A percentile compares a stretch with the other conserved stretches of the same genome.
These are phyloP conservation scores for Chlamydomonas incerta DNA, from an alignment of 139 green algal species.

Conservation along the genomic window DNA sequence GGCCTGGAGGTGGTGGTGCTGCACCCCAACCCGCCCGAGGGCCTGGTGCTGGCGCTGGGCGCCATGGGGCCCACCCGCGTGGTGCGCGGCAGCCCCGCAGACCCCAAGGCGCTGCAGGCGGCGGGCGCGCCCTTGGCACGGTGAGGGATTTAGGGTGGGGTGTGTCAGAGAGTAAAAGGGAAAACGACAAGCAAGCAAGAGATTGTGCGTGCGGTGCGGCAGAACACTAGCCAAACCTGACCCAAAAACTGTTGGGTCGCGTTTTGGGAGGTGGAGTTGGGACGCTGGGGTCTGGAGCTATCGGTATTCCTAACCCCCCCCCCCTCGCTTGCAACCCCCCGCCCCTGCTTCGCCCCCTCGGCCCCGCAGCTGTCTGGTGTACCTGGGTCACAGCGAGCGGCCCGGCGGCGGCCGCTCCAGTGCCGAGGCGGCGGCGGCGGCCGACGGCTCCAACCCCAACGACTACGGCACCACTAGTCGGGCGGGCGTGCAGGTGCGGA, in stretches of 20 bases:
- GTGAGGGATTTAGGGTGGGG: slow-evolving; percentile 6
- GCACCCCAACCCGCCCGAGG: slow-evolving; percentile 47
- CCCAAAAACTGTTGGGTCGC: too few relatives aligned
- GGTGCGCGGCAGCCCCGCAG: slow-evolving; percentile 63
- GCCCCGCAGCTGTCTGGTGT: slow-evolving; percentile 47
- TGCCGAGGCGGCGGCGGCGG: background rate
- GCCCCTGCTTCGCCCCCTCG: too few relatives aligned
- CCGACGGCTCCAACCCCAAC: background rate
- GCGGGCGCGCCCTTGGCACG: slow-evolving; percentile 38
- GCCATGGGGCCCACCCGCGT: slow-evolving; percentile 46
- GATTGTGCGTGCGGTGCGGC: too few relatives aligned
- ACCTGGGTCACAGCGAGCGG: slow-evolving; percentile 45
- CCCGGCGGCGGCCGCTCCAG: background rate
- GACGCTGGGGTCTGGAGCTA: too few relatives aligned
- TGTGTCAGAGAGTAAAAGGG: too few relatives aligned
- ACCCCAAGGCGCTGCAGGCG: slow-evolving; percentile 54
- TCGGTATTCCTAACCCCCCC: too few relatives aligned
- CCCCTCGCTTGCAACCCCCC: too few relatives aligned
- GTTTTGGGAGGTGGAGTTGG: too few relatives aligned
- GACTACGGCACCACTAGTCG: slow-evolving; percentile 41
- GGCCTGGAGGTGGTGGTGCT: slow-evolving; percentile 64
- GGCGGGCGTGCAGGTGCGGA: slow-evolving; percentile 25
- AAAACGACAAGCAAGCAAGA: too few relatives aligned
- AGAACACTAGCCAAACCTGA: too few relatives aligned
- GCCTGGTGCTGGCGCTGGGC: slow-evolving; percentile 26